phyloP scores from a whole-genome alignment of 2,329 filamentous ascomycete genomes.

The Fusarium graminum region DNA sequence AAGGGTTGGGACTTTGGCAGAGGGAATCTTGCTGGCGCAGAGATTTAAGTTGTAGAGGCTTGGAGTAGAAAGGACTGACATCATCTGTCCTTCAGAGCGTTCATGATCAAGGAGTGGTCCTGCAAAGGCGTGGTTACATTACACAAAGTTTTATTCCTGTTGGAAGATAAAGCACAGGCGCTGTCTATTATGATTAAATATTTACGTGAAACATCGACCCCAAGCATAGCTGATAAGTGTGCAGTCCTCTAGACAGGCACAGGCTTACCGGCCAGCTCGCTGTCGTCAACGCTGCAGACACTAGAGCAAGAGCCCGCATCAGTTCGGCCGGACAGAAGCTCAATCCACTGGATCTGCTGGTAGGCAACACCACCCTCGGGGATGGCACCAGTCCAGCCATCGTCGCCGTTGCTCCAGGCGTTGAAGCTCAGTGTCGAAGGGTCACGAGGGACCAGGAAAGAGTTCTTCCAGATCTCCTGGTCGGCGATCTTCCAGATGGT shows the following conservation, averaged over 20 bases:
- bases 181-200: not conserved
- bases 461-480: conserved; percentile 61
- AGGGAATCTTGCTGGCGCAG: conserved; percentile 81
- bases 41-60: conserved; percentile 59
- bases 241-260: conserved; percentile 47
- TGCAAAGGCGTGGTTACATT: no score
- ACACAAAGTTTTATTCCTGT: not conserved
- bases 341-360: conserved; percentile 71
- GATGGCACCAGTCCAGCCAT: conserved; percentile 70
- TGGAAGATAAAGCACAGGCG: not conserved
- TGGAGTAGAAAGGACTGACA: not conserved
- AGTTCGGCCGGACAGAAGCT: conserved; percentile 64
- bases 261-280: conserved; percentile 54
- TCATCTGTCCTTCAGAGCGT: not conserved
- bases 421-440: conserved; percentile 66
- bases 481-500: conserved; percentile 68
- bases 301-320: conserved; percentile 33
- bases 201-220: conserved; percentile 6
- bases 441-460: conserved; percentile 67
- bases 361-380: conserved; percentile 61
- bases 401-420: conserved; percentile 70
- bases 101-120: not conserved
- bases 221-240: not conserved
- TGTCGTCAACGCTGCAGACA: conserved; percentile 47
- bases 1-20: conserved; percentile 80